These are phyloP conservation scores for Sequoia sempervirens DNA, from an alignment of 75 land plant species.

Conservation along the genomic window DNA sequence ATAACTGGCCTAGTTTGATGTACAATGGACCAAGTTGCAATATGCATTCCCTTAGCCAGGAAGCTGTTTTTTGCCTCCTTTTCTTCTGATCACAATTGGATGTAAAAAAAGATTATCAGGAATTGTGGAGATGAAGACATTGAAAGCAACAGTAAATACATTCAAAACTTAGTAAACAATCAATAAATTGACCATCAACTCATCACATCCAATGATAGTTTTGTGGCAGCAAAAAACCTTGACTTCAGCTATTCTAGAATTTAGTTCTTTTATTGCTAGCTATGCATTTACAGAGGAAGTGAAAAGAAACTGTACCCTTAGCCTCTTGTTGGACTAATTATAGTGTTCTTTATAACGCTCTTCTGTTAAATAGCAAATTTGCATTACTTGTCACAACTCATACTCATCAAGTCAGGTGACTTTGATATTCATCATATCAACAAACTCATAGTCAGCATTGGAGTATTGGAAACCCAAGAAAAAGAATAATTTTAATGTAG, in stretches of 20 bases:
- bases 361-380: not conserved
- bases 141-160: not conserved
- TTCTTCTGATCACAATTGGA: conserved; percentile 37
- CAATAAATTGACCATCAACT: not conserved
- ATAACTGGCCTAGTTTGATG: conserved; percentile 91
- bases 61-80: conserved; percentile 73
- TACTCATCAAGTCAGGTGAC: not conserved
- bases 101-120: not conserved
- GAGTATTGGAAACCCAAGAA: not conserved
- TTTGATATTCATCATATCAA: not conserved
- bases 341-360: not conserved
- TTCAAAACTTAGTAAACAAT: not conserved
- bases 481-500: not conserved
- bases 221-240: not conserved
- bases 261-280: not conserved
- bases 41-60: conserved; percentile 82
- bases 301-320: not conserved
- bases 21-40: conserved; percentile 94
- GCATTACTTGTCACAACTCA: not conserved
- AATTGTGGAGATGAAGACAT: not conserved
- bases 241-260: not conserved
- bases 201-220: not conserved
- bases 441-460: not conserved
- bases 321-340: not conserved
- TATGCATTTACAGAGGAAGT: not conserved